Percentiles rank a stretch among this genome's conserved stretches.
Conservation (phyloP, 768 basidiomycete genomes). For the Tylopilus rubrobrunneus region DNA sequence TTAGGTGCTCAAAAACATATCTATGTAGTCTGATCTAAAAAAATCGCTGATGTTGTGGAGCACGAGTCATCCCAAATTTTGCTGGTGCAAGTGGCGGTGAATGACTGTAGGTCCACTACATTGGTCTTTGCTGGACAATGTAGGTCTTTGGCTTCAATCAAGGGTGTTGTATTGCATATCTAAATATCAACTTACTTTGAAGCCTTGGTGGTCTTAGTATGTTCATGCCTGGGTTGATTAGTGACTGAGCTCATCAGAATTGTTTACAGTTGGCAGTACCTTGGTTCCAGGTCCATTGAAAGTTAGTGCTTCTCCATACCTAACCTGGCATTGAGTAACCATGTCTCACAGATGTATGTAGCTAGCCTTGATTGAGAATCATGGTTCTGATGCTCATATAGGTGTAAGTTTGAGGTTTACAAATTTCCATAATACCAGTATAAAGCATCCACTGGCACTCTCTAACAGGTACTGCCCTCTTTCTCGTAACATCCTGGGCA, state of each 20-base stretch:
- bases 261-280: neutral
- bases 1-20: no score
- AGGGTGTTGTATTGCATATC: neutral
- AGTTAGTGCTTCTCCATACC: neutral
- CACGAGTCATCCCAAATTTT: no score
- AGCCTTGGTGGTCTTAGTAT: neutral
- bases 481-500: neutral
- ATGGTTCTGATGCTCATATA: neutral
- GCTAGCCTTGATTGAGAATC: neutral
- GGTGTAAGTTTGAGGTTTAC: neutral
- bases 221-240: neutral
- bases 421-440: neutral
- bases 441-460: neutral
- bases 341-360: neutral
- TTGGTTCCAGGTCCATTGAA: neutral
- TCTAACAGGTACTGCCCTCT: neutral
- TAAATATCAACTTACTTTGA: neutral
- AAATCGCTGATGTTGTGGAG: no score
- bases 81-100: no score
- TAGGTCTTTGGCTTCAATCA: neutral
- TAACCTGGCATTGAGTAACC: neutral
- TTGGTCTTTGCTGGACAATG: constrained; percentile 1
- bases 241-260: neutral
- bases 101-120: constrained; percentile 2
- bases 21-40: no score